Percentiles rank a stretch among this genome's conserved stretches.
Conservation (phyloP, 202 grass and related monocot genomes). For the Schoenoplectus triqueter region DNA sequence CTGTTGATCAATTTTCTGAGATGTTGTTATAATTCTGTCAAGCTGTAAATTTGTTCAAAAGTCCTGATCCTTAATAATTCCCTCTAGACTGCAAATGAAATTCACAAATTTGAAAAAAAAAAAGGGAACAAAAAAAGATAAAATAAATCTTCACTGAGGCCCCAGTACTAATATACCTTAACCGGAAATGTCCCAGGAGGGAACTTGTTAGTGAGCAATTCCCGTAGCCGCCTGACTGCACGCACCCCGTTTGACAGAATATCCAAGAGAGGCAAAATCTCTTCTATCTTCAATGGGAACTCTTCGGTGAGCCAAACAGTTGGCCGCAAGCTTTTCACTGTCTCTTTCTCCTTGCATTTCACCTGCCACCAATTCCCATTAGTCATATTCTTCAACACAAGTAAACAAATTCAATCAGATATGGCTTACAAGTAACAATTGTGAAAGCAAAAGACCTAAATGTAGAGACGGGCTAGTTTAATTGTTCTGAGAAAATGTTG, state of each 20-base stretch:
- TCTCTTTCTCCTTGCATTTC: slow-evolving; percentile 97
- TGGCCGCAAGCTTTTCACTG: slow-evolving; percentile 80
- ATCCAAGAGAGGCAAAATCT: slow-evolving; percentile 92
- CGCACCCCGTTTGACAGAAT: slow-evolving; percentile 78
- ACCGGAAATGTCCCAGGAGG: slow-evolving; percentile 88
- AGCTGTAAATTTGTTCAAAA: neutral
- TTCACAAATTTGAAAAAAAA: neutral
- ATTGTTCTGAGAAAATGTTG: slow-evolving; percentile 3
- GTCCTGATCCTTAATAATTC: neutral
- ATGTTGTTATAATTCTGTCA: neutral
- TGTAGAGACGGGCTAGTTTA: slow-evolving; percentile 41
- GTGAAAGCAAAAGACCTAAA: slow-evolving; percentile 16
- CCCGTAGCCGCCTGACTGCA: slow-evolving; percentile 76
- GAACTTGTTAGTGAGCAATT: slow-evolving; percentile 95
- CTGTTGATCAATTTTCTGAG: no score
- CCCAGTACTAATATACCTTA: slow-evolving; percentile 57
- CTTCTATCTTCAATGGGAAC: slow-evolving; percentile 82
- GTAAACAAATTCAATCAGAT: slow-evolving; percentile 16
- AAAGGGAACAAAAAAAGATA: neutral
- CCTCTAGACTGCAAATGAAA: neutral
- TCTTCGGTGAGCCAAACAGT: slow-evolving; percentile 91
- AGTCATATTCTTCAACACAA: neutral
- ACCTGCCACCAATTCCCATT: slow-evolving; percentile 40
- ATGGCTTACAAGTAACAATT: neutral
- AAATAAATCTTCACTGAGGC: neutral